A percentile compares a stretch with the other conserved stretches of the same genome.
Conservation (phyloP, 1,284 basidiomycete species). For the Pterula multifida region DNA sequence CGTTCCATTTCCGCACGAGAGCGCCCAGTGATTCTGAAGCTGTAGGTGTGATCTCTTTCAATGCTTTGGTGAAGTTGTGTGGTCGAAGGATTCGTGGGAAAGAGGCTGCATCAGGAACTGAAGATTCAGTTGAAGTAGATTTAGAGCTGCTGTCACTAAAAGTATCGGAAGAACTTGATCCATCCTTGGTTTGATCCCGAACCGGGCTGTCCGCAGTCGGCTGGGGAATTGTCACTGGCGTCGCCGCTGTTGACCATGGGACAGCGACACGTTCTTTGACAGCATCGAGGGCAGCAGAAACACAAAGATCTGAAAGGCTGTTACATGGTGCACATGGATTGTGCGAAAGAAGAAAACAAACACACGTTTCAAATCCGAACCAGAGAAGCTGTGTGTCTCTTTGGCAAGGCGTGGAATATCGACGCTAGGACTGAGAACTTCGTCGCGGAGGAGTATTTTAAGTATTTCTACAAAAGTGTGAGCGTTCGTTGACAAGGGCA, state of each 20-base stretch:
- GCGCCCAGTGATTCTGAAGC: conserved; percentile 73
- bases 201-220: conserved; percentile 6
- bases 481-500: conserved; percentile 1
- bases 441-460: conserved; percentile 71
- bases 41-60: conserved; percentile 80
- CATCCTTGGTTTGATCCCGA: not conserved
- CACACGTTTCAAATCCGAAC: conserved; percentile 85
- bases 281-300: conserved; percentile 78
- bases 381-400: conserved; percentile 79
- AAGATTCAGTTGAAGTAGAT: not conserved
- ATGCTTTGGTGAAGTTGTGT: conserved; percentile 70
- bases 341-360: conserved; percentile 8
- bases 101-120: not conserved
- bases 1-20: conserved; percentile 82
- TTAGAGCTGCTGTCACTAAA: conserved; percentile 5
- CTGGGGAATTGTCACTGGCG: conserved; percentile 9
- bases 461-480: conserved; percentile 52
- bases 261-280: conserved; percentile 74
- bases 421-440: conserved; percentile 58
- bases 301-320: conserved; percentile 72
- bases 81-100: conserved; percentile 32
- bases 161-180: not conserved
- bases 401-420: conserved; percentile 54
- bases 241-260: conserved; percentile 43
- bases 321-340: conserved; percentile 6